Percentiles rank a stretch among this genome's conserved stretches.
These are phyloP conservation scores for Tricholoma sp. DNA, from an alignment of 768 basidiomycete species.

Conservation along the genomic window DNA sequence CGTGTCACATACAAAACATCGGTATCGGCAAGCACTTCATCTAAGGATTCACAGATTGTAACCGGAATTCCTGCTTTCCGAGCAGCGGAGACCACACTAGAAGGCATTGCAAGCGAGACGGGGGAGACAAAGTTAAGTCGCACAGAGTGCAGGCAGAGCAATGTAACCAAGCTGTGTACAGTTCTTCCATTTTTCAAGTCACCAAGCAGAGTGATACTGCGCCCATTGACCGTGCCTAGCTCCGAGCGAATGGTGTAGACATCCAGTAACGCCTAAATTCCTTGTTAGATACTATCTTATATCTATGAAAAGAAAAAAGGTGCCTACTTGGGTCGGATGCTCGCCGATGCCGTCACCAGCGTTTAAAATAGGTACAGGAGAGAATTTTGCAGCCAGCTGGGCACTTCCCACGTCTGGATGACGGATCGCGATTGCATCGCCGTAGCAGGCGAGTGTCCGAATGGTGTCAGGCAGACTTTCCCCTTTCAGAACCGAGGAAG, in stretches of 20 bases:
- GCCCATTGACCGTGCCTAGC: conserved; percentile 95
- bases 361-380: conserved; percentile 93
- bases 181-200: conserved; percentile 98
- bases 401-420: conserved; percentile 93
- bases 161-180: conserved; percentile 90
- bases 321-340: conserved; percentile 88
- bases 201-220: conserved; percentile 87
- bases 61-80: conserved; percentile 80
- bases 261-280: conserved; percentile 69
- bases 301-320: neutral
- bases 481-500: conserved; percentile 89
- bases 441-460: conserved; percentile 91
- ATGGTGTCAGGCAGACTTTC: conserved; percentile 92
- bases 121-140: conserved; percentile 96
- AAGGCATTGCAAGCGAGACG: conserved; percentile 81
- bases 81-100: conserved; percentile 75
- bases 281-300: conserved; percentile 5
- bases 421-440: conserved; percentile 89
- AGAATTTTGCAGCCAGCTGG: conserved; percentile 94
- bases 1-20: conserved; percentile 97
- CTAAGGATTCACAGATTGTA: conserved; percentile 78
- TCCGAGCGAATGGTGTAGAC: conserved; percentile 97
- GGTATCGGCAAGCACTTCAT: conserved; percentile 87
- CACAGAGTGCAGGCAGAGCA: conserved; percentile 89
- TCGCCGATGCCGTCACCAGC: conserved; percentile 97